These are phyloP conservation scores for Penicillium cosmopolitanum DNA, from an alignment of 495 filamentous ascomycete genomes.

Conservation along the genomic window DNA sequence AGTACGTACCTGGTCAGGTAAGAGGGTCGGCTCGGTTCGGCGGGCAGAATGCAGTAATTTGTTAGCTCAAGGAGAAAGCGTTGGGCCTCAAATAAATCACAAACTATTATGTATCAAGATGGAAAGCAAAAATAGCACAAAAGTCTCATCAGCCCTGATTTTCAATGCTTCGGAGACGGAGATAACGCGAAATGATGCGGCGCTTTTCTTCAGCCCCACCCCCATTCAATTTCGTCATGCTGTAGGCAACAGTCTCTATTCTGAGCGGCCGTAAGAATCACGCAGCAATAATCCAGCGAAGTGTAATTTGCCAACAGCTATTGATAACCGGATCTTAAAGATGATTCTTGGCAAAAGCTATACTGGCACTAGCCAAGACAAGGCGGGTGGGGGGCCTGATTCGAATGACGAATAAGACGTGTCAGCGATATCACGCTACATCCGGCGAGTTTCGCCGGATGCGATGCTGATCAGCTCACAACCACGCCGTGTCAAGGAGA, in stretches of 20 bases:
- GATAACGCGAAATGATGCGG: not conserved
- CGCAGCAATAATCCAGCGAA: slow-evolving; percentile 3
- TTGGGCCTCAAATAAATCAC: too few species aligned
- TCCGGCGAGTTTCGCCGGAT: slow-evolving; percentile 3
- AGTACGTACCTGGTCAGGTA: too few species aligned
- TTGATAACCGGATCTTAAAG: too few species aligned
- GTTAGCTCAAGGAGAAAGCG: too few species aligned
- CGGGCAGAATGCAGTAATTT: too few species aligned
- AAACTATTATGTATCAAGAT: not conserved
- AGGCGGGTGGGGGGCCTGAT: slow-evolving; percentile 3
- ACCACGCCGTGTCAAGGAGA: not conserved
- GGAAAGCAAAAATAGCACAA: not conserved
- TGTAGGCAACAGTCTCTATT: not conserved
- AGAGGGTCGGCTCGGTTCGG: too few species aligned
- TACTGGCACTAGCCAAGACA: not conserved
- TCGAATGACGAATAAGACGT: slow-evolving; percentile 7
- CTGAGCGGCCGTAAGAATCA: not conserved
- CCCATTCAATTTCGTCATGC: not conserved
- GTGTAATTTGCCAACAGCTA: too few species aligned
- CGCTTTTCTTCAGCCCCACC: not conserved
- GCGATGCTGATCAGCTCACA: not conserved
- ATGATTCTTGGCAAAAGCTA: too few species aligned
- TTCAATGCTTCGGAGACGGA: not conserved
- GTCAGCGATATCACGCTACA: slow-evolving; percentile 7
- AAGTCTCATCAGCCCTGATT: not conserved